Percentiles rank a stretch among this genome's conserved stretches.
These are phyloP conservation scores for Boletus huronensis DNA, from an alignment of 768 basidiomycete genomes.

Conservation along the genomic window DNA sequence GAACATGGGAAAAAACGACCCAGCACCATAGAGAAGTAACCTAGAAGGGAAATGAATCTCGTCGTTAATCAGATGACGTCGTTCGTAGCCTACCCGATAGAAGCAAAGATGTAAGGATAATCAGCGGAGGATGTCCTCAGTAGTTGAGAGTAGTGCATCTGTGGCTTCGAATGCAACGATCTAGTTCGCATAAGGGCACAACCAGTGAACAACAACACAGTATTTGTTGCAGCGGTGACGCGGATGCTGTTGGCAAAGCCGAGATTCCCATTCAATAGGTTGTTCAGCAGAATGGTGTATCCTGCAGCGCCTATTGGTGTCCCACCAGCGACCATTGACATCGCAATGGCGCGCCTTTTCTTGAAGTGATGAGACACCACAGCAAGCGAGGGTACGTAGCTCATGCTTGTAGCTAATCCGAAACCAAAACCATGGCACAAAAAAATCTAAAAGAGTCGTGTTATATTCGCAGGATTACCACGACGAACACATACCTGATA, in stretches of 20 bases:
- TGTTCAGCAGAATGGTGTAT: conserved; percentile 31
- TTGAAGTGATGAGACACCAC: conserved; percentile 46
- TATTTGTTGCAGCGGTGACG: conserved; percentile 41
- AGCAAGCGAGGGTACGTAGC: conserved; percentile 41
- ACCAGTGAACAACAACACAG: conserved; percentile 35
- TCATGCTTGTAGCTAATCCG: conserved; percentile 37
- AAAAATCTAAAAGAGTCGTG: conserved; percentile 35
- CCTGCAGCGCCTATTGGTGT: conserved; percentile 28
- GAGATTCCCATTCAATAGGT: conserved; percentile 10
- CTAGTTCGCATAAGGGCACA: conserved; percentile 38
- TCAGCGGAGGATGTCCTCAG: conserved; percentile 18
- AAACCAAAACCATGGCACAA: conserved; percentile 35
- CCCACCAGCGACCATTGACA: conserved; percentile 39
- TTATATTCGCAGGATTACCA: conserved; percentile 12
- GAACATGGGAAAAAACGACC: conserved; percentile 30
- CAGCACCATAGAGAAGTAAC: conserved; percentile 20
- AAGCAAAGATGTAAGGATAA: conserved; percentile 25
- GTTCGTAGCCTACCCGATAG: conserved; percentile 17
- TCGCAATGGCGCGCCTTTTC: conserved; percentile 37
- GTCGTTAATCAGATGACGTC: not conserved
- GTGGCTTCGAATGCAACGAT: conserved; percentile 25
- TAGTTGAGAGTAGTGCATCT: conserved; percentile 15
- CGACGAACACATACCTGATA: conserved; percentile 32
- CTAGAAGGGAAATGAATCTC: conserved; percentile 5
- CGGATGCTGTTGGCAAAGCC: conserved; percentile 45